Evolutionary conservation across 2,329 filamentous ascomycete species (phyloP).

Genomic region (Penicillium sp.): DNA sequence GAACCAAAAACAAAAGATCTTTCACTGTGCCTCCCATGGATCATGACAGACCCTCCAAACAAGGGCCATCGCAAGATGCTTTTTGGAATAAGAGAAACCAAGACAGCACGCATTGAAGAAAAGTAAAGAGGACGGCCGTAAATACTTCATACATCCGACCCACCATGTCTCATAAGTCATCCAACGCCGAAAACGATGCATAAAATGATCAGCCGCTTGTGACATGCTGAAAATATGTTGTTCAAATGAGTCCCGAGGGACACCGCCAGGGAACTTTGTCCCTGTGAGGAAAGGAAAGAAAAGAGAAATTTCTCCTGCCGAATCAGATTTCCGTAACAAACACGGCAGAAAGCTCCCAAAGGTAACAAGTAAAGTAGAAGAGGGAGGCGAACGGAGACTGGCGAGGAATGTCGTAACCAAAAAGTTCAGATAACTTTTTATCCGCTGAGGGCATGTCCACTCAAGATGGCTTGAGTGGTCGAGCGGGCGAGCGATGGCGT

Average conservation of each 20-base stretch:
- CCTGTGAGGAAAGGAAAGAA: constrained; percentile 4
- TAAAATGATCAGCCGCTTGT: constrained; percentile 16
- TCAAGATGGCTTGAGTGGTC: constrained; percentile 41
- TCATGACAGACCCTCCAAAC: constrained; percentile 1
- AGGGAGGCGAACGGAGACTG: neutral
- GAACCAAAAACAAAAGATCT: constrained; percentile 19
- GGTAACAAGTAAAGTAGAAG: neutral
- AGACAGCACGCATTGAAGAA: constrained; percentile 17
- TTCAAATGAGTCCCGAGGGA: constrained; percentile 9
- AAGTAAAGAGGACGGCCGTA: constrained; percentile 24
- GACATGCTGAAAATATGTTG: constrained; percentile 5
- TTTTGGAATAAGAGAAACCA: constrained; percentile 16
- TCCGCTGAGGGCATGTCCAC: constrained; percentile 39
- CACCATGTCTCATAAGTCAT: constrained; percentile 30
- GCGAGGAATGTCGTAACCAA: neutral
- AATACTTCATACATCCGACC: constrained; percentile 35
- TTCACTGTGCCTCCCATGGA: constrained; percentile 18
- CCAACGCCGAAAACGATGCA: constrained; percentile 35
- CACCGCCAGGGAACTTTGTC: neutral
- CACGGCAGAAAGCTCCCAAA: neutral
- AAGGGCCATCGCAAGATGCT: constrained; percentile 4
- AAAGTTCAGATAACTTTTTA: constrained; percentile 11
- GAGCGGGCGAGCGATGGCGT: constrained; percentile 35
- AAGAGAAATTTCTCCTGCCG: neutral
- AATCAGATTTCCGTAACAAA: neutral